Conservation (phyloP, 768 basidiomycete genomes). For the Tricholoma hemisulphureum region DNA sequence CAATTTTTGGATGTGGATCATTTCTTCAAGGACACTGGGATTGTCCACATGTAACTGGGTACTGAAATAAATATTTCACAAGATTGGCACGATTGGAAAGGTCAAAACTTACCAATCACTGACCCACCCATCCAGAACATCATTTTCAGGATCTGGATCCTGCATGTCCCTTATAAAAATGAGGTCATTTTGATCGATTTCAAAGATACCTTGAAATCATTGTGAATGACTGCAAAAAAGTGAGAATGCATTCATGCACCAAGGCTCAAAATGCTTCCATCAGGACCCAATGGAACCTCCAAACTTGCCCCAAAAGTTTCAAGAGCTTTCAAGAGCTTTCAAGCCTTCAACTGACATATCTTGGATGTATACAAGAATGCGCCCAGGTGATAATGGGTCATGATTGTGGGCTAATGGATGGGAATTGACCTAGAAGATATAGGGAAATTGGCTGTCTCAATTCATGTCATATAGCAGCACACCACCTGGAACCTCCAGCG, state of each 20-base stretch:
- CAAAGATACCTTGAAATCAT: background rate
- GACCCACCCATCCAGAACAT: background rate
- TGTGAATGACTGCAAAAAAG: background rate
- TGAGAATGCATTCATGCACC: background rate
- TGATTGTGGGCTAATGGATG: background rate
- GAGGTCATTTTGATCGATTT: background rate
- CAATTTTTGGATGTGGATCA: background rate
- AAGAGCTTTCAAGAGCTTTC: background rate
- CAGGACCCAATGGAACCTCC: background rate
- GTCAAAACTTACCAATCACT: background rate
- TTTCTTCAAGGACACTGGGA: background rate
- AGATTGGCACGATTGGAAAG: background rate
- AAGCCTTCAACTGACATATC: background rate
- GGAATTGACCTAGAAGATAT: background rate
- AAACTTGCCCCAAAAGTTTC: background rate
- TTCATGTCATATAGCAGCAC: background rate
- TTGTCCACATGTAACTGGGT: background rate
- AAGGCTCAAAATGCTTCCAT: background rate
- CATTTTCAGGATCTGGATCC: background rate
- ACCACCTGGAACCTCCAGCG: background rate
- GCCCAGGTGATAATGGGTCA: background rate
- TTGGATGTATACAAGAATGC: background rate
- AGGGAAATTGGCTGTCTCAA: background rate
- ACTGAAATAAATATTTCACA: background rate
- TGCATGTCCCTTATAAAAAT: background rate